phyloP scores from a whole-genome alignment of 2,329 filamentous ascomycete species.

The Cercospora sojina region DNA sequence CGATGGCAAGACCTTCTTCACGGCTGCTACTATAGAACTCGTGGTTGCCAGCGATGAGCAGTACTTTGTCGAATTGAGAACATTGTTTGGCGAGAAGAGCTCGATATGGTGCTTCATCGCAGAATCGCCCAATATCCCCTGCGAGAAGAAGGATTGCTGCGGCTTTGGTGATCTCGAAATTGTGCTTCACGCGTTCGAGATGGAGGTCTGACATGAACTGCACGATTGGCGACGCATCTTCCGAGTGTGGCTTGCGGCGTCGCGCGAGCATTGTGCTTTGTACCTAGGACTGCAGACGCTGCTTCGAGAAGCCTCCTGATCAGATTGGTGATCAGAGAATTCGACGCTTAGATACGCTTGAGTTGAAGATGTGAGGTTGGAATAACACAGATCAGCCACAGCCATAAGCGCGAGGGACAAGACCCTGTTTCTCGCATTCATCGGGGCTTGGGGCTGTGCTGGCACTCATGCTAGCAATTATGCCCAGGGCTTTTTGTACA shows the following conservation, averaged over 20 bases:
- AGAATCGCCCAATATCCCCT: constrained; percentile 54
- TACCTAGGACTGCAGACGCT: not conserved
- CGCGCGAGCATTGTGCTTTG: not conserved
- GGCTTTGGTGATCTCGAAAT: constrained; percentile 42
- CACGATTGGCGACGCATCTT: not conserved
- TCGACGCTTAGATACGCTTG: not conserved
- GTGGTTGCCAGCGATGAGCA: constrained; percentile 56
- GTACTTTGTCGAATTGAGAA: constrained; percentile 46
- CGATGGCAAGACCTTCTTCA: constrained; percentile 41
- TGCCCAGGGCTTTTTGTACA: not conserved
- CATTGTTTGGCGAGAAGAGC: constrained; percentile 47
- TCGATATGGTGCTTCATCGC: constrained; percentile 49
- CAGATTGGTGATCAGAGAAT: not conserved
- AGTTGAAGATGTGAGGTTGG: not conserved
- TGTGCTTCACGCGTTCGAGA: constrained; percentile 44
- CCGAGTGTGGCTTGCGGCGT: not conserved
- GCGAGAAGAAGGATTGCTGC: constrained; percentile 49
- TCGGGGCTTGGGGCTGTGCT: not conserved
- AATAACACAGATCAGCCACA: not conserved
- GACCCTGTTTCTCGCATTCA: not conserved
- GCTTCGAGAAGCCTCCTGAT: not conserved
- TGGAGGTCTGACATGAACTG: constrained; percentile 55
- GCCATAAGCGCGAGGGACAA: not conserved
- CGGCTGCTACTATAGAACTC: constrained; percentile 53
- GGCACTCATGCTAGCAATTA: not conserved